Evolutionary conservation across 78 protist species (phyloP), one percentile per base, ranked within the genome.

Genomic region (Dictyostelium brefeldianum): DNA sequence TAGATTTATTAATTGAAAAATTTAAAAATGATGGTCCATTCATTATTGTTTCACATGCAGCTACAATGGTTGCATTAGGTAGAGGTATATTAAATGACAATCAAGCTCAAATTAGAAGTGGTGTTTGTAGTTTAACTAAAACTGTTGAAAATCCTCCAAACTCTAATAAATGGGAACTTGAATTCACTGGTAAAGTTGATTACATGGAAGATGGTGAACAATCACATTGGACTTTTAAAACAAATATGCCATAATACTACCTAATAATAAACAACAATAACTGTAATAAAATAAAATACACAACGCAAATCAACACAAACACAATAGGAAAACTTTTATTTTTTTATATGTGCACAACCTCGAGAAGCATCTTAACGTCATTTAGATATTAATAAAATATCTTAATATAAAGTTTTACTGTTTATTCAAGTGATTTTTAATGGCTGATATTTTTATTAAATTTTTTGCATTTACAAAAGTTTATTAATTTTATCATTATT

Each of bases 1-100:
- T 77, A 3, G 67, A 53, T 5, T 20, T 27, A 75, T 12, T 77
- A 3, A 53, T 27, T 14, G 78, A 87, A 29, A 74, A 27, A 12
- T 87, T 29, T 64, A 46, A 48, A 50, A 43, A 36, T 18, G 78
- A 87, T 27, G 31, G 83, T 31, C 48, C 48, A 47, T 41, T 71
- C 9, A 71, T 71, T 46, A 87, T 87, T 78, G 92, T 87, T 10
- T 57, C 92, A 57, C 92, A 87, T 50, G 92, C 92, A 18, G 92
- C 92, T 27, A 87, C 92, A 59, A 22, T 87, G 92, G 77, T 87
- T 77, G 83, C 84, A 29, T 43, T 87, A 5, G 69, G 92, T 50
- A 87, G 92, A 77, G 74, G 71, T 65, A 36, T 87, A 10, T 46
- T 87, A 17, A 50, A 77, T 25, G 92, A 87, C 31, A 22, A 36